Percentiles rank a stretch among this genome's conserved stretches.
Conservation (phyloP, 495 filamentous ascomycete genomes). For the Hapsidospora chrysogenum region DNA sequence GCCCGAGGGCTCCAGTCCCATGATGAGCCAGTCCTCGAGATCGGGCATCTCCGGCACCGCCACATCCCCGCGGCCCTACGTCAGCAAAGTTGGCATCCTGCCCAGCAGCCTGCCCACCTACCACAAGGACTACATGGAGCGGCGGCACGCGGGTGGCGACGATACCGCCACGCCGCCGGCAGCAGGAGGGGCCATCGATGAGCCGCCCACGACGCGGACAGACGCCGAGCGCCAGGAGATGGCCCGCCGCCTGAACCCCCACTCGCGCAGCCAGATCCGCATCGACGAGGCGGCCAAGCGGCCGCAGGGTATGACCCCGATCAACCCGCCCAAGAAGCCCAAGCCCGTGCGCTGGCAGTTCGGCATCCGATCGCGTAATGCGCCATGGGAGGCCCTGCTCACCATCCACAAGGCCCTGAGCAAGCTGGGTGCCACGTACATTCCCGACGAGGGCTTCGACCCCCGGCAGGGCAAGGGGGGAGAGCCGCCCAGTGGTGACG, state of each 20-base stretch:
- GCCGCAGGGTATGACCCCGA: constrained; percentile 46
- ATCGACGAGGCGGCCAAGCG: constrained; percentile 44
- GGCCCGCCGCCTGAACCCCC: constrained; percentile 60
- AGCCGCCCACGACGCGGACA: constrained; percentile 35
- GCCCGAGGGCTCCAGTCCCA: constrained; percentile 11
- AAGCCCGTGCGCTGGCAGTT: constrained; percentile 87
- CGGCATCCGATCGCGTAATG: constrained; percentile 84
- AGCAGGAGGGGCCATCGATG: constrained; percentile 20
- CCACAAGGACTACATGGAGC: constrained; percentile 77
- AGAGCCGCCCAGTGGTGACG: constrained; percentile 4
- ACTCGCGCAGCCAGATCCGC: constrained; percentile 43
- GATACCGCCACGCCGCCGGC: constrained; percentile 11
- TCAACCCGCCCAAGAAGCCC: constrained; percentile 41
- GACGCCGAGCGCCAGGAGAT: constrained; percentile 63
- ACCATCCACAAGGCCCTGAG: constrained; percentile 84
- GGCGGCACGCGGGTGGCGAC: constrained; percentile 32
- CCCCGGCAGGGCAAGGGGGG: constrained; percentile 16
- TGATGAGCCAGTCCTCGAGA: constrained; percentile 23
- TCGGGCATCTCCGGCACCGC: constrained; percentile 26
- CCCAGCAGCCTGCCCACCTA: constrained; percentile 81
- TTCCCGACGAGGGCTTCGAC: constrained; percentile 37
- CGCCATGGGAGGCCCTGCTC: constrained; percentile 79
- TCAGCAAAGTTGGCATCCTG: constrained; percentile 75
- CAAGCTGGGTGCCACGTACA: constrained; percentile 81
- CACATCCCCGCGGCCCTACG: constrained; percentile 32